A percentile compares a stretch with the other conserved stretches of the same genome.
Conservation (phyloP, 805 yeast species). For the Hanseniaspora vineae region DNA sequence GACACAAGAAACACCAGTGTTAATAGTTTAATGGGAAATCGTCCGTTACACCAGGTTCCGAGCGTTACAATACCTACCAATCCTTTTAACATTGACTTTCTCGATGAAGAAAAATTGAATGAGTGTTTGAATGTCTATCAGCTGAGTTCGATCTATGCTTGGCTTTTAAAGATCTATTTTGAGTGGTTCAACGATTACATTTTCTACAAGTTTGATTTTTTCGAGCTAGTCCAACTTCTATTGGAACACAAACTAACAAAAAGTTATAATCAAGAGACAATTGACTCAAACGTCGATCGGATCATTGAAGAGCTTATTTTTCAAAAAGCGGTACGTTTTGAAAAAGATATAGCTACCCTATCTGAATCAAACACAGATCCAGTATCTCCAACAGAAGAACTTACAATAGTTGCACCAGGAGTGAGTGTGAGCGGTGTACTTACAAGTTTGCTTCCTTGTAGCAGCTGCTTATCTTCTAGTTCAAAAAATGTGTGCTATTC, state of each 20-base stretch:
- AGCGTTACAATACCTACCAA: constrained; percentile 36
- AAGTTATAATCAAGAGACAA: constrained; percentile 36
- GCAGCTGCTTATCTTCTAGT: constrained; percentile 2
- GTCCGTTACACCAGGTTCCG: constrained; percentile 21
- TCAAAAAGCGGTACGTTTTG: constrained; percentile 31
- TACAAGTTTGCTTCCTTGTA: constrained; percentile 24
- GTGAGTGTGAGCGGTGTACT: constrained; percentile 24
- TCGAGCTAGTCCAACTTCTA: constrained; percentile 37
- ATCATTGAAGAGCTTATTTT: constrained; percentile 31
- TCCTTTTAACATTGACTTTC: constrained; percentile 40
- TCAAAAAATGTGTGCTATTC: neutral
- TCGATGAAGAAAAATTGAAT: constrained; percentile 36
- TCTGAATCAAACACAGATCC: constrained; percentile 17
- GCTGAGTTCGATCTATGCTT: constrained; percentile 35
- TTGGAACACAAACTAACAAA: constrained; percentile 38
- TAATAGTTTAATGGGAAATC: constrained; percentile 21
- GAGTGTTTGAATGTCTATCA: constrained; percentile 35
- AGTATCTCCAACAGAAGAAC: constrained; percentile 11
- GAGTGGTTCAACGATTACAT: constrained; percentile 41
- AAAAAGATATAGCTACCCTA: constrained; percentile 11
- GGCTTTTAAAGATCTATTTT: constrained; percentile 37
- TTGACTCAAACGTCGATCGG: constrained; percentile 35
- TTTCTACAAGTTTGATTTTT: constrained; percentile 39
- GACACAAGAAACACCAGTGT: constrained; percentile 20
- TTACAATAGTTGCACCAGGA: constrained; percentile 25